Conservation (phyloP, 1,139 yeast species). For the Yamadazyma triangularis region DNA sequence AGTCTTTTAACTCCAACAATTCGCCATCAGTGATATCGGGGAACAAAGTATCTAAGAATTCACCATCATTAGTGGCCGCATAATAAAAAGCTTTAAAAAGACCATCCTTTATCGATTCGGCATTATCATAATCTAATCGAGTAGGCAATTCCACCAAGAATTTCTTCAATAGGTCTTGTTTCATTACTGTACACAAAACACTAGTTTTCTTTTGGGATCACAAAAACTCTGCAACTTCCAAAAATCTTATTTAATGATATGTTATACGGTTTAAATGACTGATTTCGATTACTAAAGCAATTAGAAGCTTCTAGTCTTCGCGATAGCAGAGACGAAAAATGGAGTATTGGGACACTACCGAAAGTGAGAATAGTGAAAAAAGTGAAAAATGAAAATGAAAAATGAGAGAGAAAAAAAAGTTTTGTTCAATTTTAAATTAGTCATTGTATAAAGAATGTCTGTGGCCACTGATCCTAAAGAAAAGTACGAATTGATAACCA, state of each 20-base stretch:
- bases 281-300: too few relatives aligned
- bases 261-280: too few relatives aligned
- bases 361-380: too few relatives aligned
- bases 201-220: too few relatives aligned
- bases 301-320: too few relatives aligned
- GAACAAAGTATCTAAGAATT: conserved; percentile 20
- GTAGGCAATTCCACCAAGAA: conserved; percentile 28
- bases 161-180: conserved; percentile 18
- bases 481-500: conserved; percentile 74
- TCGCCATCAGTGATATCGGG: conserved; percentile 21
- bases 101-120: conserved; percentile 13
- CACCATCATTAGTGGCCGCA: conserved; percentile 29
- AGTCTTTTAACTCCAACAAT: conserved; percentile 12
- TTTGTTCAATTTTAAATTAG: conserved; percentile 2
- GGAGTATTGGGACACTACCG: too few relatives aligned
- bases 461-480: conserved; percentile 41
- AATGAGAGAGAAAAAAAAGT: neutral
- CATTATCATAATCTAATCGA: conserved; percentile 13
- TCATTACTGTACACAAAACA: too few relatives aligned
- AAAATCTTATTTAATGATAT: too few relatives aligned
- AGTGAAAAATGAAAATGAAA: too few relatives aligned
- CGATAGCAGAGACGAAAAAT: too few relatives aligned
- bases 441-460: too few relatives aligned
- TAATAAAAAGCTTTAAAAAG: conserved; percentile 27
- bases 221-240: too few relatives aligned